Evolutionary conservation across 2,329 filamentous ascomycete species (phyloP).

Genomic region (Claviceps sp.): DNA sequence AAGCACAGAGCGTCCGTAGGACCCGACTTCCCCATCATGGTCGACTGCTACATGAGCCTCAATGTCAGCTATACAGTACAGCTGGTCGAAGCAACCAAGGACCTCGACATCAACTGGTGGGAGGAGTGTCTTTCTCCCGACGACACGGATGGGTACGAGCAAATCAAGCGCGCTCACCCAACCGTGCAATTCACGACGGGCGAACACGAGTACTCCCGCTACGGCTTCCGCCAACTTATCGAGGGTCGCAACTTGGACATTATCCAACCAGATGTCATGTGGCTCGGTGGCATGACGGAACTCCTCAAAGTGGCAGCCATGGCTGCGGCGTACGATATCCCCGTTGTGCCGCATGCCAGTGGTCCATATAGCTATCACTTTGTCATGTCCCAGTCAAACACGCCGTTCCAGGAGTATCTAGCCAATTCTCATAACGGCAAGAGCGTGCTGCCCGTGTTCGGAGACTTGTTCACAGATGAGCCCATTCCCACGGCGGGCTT

Average conservation of each 20-base stretch:
- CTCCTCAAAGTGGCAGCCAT: constrained; percentile 78
- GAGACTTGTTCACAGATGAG: constrained; percentile 80
- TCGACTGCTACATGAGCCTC: constrained; percentile 95
- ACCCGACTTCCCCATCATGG: constrained; percentile 83
- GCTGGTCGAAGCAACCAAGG: constrained; percentile 68
- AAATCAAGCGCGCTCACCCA: constrained; percentile 83
- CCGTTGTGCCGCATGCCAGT: constrained; percentile 87
- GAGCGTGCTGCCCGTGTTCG: constrained; percentile 82
- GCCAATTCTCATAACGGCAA: constrained; percentile 87
- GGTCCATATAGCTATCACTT: constrained; percentile 95
- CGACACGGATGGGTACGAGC: constrained; percentile 79
- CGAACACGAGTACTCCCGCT: constrained; percentile 90
- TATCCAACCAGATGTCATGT: constrained; percentile 94
- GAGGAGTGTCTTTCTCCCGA: constrained; percentile 87
- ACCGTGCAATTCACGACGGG: constrained; percentile 89
- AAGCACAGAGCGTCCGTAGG: constrained; percentile 76
- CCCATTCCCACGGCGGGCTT: constrained; percentile 76
- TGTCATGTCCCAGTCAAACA: constrained; percentile 84
- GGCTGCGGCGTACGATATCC: constrained; percentile 86
- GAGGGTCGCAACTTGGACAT: constrained; percentile 88
- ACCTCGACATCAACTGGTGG: constrained; percentile 92
- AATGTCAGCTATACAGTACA: constrained; percentile 90
- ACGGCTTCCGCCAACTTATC: constrained; percentile 87
- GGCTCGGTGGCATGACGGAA: constrained; percentile 87
- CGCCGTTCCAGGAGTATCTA: constrained; percentile 90